Base-by-base conservation (phyloP, 1,284 basidiomycete species). In the Peniophora sp. region DNA sequence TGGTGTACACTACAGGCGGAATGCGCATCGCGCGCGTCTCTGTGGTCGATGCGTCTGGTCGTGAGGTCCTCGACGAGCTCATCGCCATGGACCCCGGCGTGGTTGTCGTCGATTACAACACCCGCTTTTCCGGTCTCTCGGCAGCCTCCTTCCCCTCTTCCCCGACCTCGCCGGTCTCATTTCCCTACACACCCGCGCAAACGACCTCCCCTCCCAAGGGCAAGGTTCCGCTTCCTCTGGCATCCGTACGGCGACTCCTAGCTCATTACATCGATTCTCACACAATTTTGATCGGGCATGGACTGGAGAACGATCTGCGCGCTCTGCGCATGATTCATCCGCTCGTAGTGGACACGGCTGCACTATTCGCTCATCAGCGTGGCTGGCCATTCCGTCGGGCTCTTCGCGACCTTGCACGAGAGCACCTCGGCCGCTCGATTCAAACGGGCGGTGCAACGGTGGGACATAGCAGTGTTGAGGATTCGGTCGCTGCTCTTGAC, bases 1-100 rank as follows among this genome's bases (percentile, higher is more conserved):
- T 97, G 89, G 77, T 95, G 23, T 93, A 92, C 67, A 90, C 91
- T 0, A 94, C 92, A 0, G 87, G 86, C 3, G 94, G 94, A 0
- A 81, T 91, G 73, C 81, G 85, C 22, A 79, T 95, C 6, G 94
- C 92, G 3, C 79, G 94, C 5, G 83, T 95, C 1, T 95, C 93
- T 0, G 78, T 94, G 3, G 81, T 97, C 1, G 86, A 94, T 59
- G 82, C 83, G 8, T 65, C 75, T 1, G 92, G 91, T 0, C 68
- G 71, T 19, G 70, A 81, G 50, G 74, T 96, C 0, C 84, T 94
- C 49, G 94, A 97, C 63, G 80, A 95, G 63, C 67, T 90, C 36
- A 81, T 96, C 19, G 75, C 80, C 39, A 89, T 92, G 78, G 85
- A 85, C 51, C 78, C 85, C 0, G 83, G 81, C 8, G 83, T 92